Evolutionary conservation across 2,329 filamentous ascomycete genomes (phyloP), one percentile per base, ranked within the genome.

Genomic region (Penicillium sp.): DNA sequence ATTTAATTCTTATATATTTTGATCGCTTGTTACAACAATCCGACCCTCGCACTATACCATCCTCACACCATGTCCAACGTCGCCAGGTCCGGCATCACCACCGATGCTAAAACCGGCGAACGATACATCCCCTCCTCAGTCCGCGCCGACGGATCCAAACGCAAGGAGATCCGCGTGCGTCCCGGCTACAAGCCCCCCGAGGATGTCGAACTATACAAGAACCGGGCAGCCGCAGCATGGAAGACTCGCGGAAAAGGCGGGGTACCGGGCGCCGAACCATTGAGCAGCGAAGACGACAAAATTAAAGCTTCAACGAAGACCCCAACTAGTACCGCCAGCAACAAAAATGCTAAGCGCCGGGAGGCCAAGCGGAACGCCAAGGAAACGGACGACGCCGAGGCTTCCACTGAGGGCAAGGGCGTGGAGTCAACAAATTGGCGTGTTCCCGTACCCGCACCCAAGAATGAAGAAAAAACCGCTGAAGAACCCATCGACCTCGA

Each of bases 171-270:
- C 70, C 90, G 90, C 68, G 91, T 99, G 57, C 86, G 91, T 29
- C 93, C 94, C 0, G 95, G 94, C 50, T 99, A 97, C 75, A 86
- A 87, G 32, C 95, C 94, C 1, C 91, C 92, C 0, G 94, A 99
- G 76, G 94, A 99, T 74, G 88, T 97, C 60, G 91, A 97, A 70
- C 81, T 96, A 42, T 99, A 99, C 82, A 95, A 91, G 78, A 97
- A 96, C 74, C 87, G 90, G 53, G 91, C 87, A 1, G 92, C 92
- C 46, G 89, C 94, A 70, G 85, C 84, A 46, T 96, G 89, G 77
- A 91, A 91, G 69, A 91, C 84, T 63, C 85, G 90, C 48, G 84
- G 83, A 26, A 81, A 78, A 58, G 85, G 83, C 54, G 88, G 83
- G 19, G 82, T 96, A 4, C 90, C 91, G 4, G 93, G 93, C 23